Base-by-base conservation (phyloP, 441 rosid species). In the Populus hybrid region DNA sequence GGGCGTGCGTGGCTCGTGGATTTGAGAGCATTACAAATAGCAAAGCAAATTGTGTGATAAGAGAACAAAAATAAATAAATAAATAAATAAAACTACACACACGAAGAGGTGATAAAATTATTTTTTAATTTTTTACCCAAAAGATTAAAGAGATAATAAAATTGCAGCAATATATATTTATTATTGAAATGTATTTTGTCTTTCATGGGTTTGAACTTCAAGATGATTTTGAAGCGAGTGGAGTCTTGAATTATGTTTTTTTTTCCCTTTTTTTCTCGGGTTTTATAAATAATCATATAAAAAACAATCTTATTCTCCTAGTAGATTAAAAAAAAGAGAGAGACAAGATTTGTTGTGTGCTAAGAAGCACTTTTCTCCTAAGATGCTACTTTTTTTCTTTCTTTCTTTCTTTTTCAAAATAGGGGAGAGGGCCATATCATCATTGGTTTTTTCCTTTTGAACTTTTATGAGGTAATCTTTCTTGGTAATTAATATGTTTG, bases 381-480 rank as follows among this genome's bases (percentile, higher is more conserved):
- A 85, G 88, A 85, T 84, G 88, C 82, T 82, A 10, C 50, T 12
- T 40, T 40, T 32, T 32, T 5, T 32, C 50, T 40, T 40, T 40
- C 4, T 11, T 10, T 4, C 4, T 79, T 82, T 76, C 75, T 69
- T 69, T 79, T 75, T 61, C 65, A 66, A 67, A 67, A 74, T 70
- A 79, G 71, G 50, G 80, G 67, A 3, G 14, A 38, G 80, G 82
- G 77, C 74, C 78, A 77, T 75, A 70, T 78, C 80, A 85, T 85
- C 77, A 83, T 87, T 82, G 85, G 82, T 83, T 61, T 78, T 79
- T 82, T 81, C 73, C 80, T 8, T 81, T 82, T 53, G 71, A 53
- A 67, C 75, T 81, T 72, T 81, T 61, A 42, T 75, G 73, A 30
- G 30, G 38, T 81, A 50, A 71, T 65, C 36, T 80, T 59, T 78